Evolutionary conservation across 2,329 filamentous ascomycete genomes (phyloP).

Genomic region (Orbilia ellipsospora): DNA sequence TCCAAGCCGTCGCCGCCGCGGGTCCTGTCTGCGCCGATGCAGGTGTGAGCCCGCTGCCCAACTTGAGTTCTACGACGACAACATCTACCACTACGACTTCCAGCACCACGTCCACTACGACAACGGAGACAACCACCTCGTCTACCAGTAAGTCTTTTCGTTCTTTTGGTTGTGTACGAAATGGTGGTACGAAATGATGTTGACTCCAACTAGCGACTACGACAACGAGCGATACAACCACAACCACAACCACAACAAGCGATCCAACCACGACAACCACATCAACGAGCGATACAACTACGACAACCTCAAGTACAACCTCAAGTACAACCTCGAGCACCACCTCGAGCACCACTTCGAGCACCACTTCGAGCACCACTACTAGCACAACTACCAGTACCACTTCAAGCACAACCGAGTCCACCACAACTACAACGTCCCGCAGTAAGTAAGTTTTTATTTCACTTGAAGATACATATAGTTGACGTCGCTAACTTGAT

Average conservation of each 20-base stretch:
- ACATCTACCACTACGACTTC: constrained; percentile 11
- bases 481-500: not conserved
- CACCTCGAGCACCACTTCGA: too few species aligned
- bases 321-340: too few species aligned
- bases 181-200: constrained; percentile 11
- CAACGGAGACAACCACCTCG: constrained; percentile 1
- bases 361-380: too few species aligned
- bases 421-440: constrained; percentile 3
- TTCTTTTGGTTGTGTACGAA: not conserved
- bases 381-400: too few species aligned
- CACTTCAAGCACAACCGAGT: not conserved
- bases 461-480: not conserved
- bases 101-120: constrained; percentile 1
- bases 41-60: constrained; percentile 7
- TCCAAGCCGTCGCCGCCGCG: constrained; percentile 10
- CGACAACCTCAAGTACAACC: too few species aligned
- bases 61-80: constrained; percentile 5
- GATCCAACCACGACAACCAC: too few species aligned
- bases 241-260: too few species aligned
- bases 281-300: constrained; percentile 4
- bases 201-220: constrained; percentile 8
- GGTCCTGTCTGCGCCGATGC: constrained; percentile 13
- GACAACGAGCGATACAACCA: constrained; percentile 14
- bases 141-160: not conserved
- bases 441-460: constrained; percentile 13